Conservation (phyloP, 2,329 filamentous ascomycete species). For the Huntiella decipiens region DNA sequence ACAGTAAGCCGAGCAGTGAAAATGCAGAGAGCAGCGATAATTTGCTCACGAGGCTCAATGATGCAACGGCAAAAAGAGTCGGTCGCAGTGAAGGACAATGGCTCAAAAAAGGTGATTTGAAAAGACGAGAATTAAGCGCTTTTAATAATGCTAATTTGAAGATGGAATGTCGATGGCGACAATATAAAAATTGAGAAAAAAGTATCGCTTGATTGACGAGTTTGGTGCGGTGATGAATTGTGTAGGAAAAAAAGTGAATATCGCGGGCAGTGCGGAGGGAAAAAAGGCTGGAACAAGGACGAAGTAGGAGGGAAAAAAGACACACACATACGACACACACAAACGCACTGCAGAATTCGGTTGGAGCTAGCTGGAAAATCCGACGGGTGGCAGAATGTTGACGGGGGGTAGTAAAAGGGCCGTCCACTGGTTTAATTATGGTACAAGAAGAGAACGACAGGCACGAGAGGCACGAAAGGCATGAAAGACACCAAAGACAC, state of each 20-base stretch:
- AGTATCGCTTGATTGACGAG: too few species aligned
- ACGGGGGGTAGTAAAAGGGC: too few species aligned
- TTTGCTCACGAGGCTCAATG: neutral
- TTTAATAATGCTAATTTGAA: conserved; percentile 1
- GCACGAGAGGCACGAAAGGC: too few species aligned
- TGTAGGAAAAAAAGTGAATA: neutral
- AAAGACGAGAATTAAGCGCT: conserved; percentile 7
- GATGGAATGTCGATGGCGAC: conserved; percentile 4
- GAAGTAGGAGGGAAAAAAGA: conserved; percentile 2
- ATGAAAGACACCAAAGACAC: too few species aligned
- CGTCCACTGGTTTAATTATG: too few species aligned
- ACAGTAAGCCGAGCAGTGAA: neutral
- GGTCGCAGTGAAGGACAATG: neutral
- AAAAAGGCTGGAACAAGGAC: conserved; percentile 5
- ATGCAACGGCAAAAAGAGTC: neutral
- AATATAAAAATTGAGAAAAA: conserved; percentile 5
- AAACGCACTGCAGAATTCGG: too few species aligned
- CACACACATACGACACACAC: conserved; percentile 7
- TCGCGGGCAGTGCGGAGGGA: conserved; percentile 2
- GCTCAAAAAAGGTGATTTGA: neutral
- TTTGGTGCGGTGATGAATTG: conserved; percentile 1
- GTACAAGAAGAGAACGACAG: too few species aligned
- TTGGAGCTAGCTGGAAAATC: too few species aligned
- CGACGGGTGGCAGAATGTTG: too few species aligned
- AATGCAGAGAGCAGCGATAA: neutral